These are phyloP conservation scores for Verticillium alfalfae DNA, from an alignment of 2,329 filamentous ascomycete genomes.

Conservation along the genomic window DNA sequence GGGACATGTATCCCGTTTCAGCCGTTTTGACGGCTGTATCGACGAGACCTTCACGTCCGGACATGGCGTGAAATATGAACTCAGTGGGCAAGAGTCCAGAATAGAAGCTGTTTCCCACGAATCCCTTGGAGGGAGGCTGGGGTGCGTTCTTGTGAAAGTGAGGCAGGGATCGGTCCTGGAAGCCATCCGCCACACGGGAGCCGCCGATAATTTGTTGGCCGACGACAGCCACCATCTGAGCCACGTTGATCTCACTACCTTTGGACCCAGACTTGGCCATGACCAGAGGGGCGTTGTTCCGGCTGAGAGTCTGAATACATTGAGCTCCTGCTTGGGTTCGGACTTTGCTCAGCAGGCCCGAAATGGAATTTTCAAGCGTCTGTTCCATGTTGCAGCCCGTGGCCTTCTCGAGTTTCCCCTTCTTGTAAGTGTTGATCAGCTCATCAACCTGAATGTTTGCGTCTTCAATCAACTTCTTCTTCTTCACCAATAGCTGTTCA, in stretches of 20 bases:
- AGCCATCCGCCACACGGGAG: slow-evolving; percentile 87
- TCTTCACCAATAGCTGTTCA: slow-evolving; percentile 61
- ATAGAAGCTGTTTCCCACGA: slow-evolving; percentile 97
- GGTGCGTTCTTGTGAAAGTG: slow-evolving; percentile 93
- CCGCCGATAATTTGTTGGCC: slow-evolving; percentile 97
- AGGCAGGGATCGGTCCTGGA: slow-evolving; percentile 89
- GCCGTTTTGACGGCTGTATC: slow-evolving; percentile 99
- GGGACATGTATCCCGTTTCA: slow-evolving; percentile 98
- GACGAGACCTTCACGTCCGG: slow-evolving; percentile 94
- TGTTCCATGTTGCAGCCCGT: slow-evolving; percentile 87
- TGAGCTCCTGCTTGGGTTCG: slow-evolving; percentile 86
- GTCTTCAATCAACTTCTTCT: slow-evolving; percentile 67
- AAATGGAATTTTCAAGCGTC: slow-evolving; percentile 86
- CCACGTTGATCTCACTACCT: slow-evolving; percentile 95
- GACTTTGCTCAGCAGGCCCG: slow-evolving; percentile 86
- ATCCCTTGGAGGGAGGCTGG: slow-evolving; percentile 91
- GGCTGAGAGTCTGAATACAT: slow-evolving; percentile 85
- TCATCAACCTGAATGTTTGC: slow-evolving; percentile 79
- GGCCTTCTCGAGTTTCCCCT: slow-evolving; percentile 76
- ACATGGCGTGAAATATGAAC: slow-evolving; percentile 98
- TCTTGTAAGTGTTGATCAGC: slow-evolving; percentile 76
- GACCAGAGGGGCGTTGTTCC: slow-evolving; percentile 85
- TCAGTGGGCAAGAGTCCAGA: slow-evolving; percentile 84
- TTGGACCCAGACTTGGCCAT: slow-evolving; percentile 98
- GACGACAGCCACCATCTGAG: slow-evolving; percentile 96